These are phyloP conservation scores for Didymella sp. DNA, from an alignment of 2,329 filamentous ascomycete species.

Conservation along the genomic window DNA sequence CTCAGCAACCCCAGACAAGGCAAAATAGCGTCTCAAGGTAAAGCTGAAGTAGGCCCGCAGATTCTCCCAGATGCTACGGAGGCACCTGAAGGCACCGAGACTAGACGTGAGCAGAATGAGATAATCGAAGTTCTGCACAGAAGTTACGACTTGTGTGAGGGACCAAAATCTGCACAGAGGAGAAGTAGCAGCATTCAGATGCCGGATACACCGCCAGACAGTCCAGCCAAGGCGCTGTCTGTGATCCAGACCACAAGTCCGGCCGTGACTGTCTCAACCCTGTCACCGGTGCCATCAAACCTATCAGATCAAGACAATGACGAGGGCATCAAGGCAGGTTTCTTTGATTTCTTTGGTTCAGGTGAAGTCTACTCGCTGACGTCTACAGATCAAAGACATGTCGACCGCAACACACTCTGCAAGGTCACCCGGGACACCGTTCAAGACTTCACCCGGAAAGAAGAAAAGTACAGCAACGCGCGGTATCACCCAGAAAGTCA, in stretches of 20 bases:
- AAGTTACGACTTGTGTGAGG: slow-evolving; percentile 14
- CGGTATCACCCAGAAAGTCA: slow-evolving; percentile 6
- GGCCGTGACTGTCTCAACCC: neutral
- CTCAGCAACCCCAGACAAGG: neutral
- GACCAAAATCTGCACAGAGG: neutral
- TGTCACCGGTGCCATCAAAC: slow-evolving; percentile 6
- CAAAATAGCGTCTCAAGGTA: neutral
- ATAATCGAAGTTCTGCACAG: slow-evolving; percentile 16
- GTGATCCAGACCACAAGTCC: neutral
- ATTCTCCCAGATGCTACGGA: neutral
- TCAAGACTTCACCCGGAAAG: neutral
- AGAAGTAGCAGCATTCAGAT: neutral
- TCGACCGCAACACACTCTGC: neutral
- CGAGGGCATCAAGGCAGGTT: neutral
- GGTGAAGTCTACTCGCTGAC: neutral
- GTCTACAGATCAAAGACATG: neutral
- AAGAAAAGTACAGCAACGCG: neutral
- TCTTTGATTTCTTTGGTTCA: neutral
- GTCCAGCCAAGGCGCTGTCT: neutral
- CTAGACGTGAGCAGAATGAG: slow-evolving; percentile 12
- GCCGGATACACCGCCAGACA: slow-evolving; percentile 12
- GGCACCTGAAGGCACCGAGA: slow-evolving; percentile 21
- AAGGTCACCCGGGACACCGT: neutral
- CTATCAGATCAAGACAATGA: neutral
- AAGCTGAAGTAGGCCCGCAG: slow-evolving; percentile 2